phyloP scores from a whole-genome alignment of 2,329 filamentous ascomycete genomes.

The Colletotrichum magnum region DNA sequence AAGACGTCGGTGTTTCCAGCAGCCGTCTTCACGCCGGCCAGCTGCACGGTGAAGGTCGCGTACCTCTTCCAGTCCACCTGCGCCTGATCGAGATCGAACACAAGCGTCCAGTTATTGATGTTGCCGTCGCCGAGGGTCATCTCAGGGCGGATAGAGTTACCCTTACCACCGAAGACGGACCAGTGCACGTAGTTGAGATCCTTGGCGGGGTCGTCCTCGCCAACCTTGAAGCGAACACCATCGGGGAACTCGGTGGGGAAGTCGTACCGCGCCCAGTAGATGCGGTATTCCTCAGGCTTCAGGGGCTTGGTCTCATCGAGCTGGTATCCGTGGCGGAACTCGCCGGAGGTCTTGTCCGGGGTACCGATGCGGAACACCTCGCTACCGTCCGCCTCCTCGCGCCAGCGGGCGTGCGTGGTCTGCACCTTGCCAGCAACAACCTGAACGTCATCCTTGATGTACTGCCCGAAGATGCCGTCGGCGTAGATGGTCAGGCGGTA shows the following conservation, averaged over 20 bases:
- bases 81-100: slow-evolving; percentile 58
- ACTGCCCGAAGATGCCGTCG: slow-evolving; percentile 73
- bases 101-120: slow-evolving; percentile 70
- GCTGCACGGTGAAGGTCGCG: slow-evolving; percentile 74
- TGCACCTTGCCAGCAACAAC: slow-evolving; percentile 58
- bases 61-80: slow-evolving; percentile 58
- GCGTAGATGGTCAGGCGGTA: slow-evolving; percentile 76
- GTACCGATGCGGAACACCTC: slow-evolving; percentile 75
- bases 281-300: slow-evolving; percentile 65
- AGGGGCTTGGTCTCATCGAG: slow-evolving; percentile 60
- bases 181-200: slow-evolving; percentile 75
- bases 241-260: slow-evolving; percentile 69
- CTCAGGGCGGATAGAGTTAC: slow-evolving; percentile 57
- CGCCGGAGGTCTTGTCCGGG: slow-evolving; percentile 71
- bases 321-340: slow-evolving; percentile 68
- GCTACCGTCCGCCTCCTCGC: slow-evolving; percentile 66
- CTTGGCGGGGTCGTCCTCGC: slow-evolving; percentile 57
- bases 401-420: slow-evolving; percentile 61
- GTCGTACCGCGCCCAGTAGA: slow-evolving; percentile 72
- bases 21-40: slow-evolving; percentile 74
- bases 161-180: slow-evolving; percentile 70
- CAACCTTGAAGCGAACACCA: slow-evolving; percentile 68
- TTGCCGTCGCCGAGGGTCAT: slow-evolving; percentile 57
- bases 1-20: slow-evolving; percentile 71
- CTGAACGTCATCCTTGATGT: slow-evolving; percentile 62